Base-by-base conservation (phyloP, 169 alveolate genomes). In the Plasmodium fragile region DNA sequence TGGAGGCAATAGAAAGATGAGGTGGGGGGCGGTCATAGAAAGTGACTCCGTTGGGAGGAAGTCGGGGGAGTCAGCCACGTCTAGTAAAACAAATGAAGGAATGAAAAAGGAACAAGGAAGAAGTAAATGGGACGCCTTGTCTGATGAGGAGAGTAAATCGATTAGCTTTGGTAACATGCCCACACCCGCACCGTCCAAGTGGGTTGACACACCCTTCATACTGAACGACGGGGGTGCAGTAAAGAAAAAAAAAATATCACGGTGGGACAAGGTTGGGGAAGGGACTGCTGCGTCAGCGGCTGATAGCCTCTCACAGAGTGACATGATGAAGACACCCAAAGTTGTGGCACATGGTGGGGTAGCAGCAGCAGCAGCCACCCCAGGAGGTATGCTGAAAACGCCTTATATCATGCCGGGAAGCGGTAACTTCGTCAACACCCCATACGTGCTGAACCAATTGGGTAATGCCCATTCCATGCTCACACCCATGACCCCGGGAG, bases 51-150 rank as follows among this genome's bases (percentile, higher is more conserved):
- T 53, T 39, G 73, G 59, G 92, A 82, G 10, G 93, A 22, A 93
- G 91, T 32, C 92, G 73, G 65, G 91, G 81, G 18, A 95, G 82
- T 52, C 93, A 65, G 1, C 71, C 83, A 92, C 81, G 75, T 82
- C 96, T 34, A 90, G 94, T 49, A 95, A 95, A 79, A 52, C 83
- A 55, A 52, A 93, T 92, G 45, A 93, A 92, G 82, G 95, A 93
- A 41, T 65, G 5, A 39, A 71, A 45, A 55, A 92, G 80, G 87
- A 82, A 6, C 81, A 59, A n/a, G 53, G 71, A 25, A 90, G 52
- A 79, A 70, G 82, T 22, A 81, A 81, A 70, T 90, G 94, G 94
- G 92, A 59, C 39, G 2, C 5, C 39, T 45, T 82, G 36, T 22
- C 43, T 13, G 94, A 71, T 55, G 78, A 71, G 43, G 41, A 71